Conservation (phyloP, 192 early-diverging fungal species). For the Rhizophagus sp. region DNA sequence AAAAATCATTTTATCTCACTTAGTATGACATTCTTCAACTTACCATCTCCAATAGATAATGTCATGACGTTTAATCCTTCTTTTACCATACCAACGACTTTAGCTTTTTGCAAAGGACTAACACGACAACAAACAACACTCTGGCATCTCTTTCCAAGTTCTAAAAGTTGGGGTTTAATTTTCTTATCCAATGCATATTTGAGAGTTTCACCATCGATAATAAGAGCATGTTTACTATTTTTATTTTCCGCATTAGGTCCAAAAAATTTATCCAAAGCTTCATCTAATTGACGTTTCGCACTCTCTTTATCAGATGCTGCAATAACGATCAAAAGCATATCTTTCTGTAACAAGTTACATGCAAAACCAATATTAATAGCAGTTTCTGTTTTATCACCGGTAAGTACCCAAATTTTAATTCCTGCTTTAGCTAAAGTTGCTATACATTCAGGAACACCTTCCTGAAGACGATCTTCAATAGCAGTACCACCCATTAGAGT, state of each 20-base stretch:
- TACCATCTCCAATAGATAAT: constrained; percentile 88
- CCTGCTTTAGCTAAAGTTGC: constrained; percentile 79
- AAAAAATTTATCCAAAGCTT: constrained; percentile 63
- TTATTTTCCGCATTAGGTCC: constrained; percentile 36
- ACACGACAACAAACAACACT: constrained; percentile 96
- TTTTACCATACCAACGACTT: constrained; percentile 91
- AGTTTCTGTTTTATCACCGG: constrained; percentile 97
- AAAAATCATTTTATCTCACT: background rate
- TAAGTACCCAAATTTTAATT: constrained; percentile 96
- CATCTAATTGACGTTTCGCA: constrained; percentile 66
- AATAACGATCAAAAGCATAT: constrained; percentile 85
- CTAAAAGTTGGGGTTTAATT: constrained; percentile 60
- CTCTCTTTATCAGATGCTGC: constrained; percentile 55
- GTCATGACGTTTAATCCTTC: constrained; percentile 81
- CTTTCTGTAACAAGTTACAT: constrained; percentile 81
- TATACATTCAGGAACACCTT: constrained; percentile 95
- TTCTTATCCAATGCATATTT: constrained; percentile 70
- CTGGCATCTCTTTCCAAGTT: constrained; percentile 76
- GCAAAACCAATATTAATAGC: constrained; percentile 98
- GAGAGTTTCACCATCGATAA: constrained; percentile 94
- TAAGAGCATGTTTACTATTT: constrained; percentile 59
- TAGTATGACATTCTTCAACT: background rate
- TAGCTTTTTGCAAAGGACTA: constrained; percentile 92
- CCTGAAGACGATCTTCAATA: constrained; percentile 97
- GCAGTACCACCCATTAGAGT: constrained; percentile 93